phyloP scores from a whole-genome alignment of 1,139 yeast genomes.

The Saccharomycopsis phalli region DNA sequence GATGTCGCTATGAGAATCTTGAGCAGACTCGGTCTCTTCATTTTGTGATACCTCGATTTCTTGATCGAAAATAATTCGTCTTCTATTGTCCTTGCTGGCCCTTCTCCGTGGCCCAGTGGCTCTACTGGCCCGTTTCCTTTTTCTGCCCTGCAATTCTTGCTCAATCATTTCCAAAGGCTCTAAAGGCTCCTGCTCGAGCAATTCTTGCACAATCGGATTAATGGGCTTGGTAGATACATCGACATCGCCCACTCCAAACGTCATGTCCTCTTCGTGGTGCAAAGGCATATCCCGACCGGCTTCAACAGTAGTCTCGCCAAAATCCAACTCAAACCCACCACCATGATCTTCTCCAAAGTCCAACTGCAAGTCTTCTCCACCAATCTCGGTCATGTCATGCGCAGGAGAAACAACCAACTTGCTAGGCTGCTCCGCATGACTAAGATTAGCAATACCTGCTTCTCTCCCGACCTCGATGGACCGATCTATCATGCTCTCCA shows the following conservation, averaged over 20 bases:
- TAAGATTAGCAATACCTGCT: not conserved
- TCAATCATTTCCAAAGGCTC: conserved; percentile 10
- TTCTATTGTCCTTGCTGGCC: conserved; percentile 6
- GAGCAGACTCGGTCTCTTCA: conserved; percentile 2
- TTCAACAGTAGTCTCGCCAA: conserved; percentile 13
- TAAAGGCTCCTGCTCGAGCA: conserved; percentile 9
- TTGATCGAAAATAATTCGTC: conserved; percentile 17
- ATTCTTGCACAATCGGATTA: too few relatives aligned
- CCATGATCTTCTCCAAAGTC: conserved; percentile 4
- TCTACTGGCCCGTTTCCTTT: not conserved
- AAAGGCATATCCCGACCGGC: conserved; percentile 3
- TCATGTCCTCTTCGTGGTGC: conserved; percentile 6
- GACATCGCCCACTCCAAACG: conserved; percentile 13
- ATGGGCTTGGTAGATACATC: too few relatives aligned
- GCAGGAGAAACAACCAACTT: not conserved
- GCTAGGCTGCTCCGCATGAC: not conserved
- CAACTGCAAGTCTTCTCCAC: not conserved
- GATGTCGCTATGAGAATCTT: not conserved
- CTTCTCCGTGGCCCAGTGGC: not conserved
- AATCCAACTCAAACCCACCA: not conserved
- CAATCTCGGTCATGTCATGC: not conserved
- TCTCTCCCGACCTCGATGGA: conserved; percentile 31
- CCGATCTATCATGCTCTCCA: conserved; percentile 19
- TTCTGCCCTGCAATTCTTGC: not conserved
- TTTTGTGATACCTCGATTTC: conserved; percentile 16